phyloP scores from a whole-genome alignment of 2,329 filamentous ascomycete genomes.

The Diplodia mutila region DNA sequence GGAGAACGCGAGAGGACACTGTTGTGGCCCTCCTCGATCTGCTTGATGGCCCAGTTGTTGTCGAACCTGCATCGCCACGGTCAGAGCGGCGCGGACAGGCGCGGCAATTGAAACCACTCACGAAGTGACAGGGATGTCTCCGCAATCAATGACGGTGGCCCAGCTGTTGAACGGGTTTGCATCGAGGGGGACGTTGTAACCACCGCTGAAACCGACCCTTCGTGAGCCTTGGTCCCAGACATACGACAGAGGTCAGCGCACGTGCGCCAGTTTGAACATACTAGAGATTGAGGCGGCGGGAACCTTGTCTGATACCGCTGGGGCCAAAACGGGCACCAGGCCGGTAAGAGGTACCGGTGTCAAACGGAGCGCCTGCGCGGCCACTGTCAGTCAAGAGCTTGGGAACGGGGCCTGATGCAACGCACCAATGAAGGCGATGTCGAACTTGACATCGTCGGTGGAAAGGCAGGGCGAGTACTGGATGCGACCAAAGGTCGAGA shows the following conservation, averaged over 20 bases:
- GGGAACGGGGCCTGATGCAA: background rate
- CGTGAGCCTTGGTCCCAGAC: slow-evolving; percentile 49
- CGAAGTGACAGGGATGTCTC: slow-evolving; percentile 84
- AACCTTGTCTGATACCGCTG: slow-evolving; percentile 83
- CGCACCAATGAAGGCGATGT: slow-evolving; percentile 82
- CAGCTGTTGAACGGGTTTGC: slow-evolving; percentile 83
- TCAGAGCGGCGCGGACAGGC: background rate
- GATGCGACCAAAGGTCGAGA: slow-evolving; percentile 81
- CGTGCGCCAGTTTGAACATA: slow-evolving; percentile 52
- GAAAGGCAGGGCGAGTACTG: slow-evolving; percentile 77
- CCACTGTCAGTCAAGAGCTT: background rate
- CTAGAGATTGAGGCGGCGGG: slow-evolving; percentile 84
- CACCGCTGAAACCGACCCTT: slow-evolving; percentile 67
- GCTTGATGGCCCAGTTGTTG: slow-evolving; percentile 77
- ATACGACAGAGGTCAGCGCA: slow-evolving; percentile 16
- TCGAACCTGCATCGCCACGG: slow-evolving; percentile 63
- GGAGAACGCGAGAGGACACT: slow-evolving; percentile 72
- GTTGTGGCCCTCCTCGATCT: slow-evolving; percentile 86
- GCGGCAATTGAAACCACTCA: slow-evolving; percentile 49
- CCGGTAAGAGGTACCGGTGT: slow-evolving; percentile 83
- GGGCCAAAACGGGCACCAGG: slow-evolving; percentile 84
- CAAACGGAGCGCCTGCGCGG: slow-evolving; percentile 75
- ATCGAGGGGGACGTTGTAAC: slow-evolving; percentile 80
- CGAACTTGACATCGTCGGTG: slow-evolving; percentile 71
- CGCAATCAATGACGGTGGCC: slow-evolving; percentile 80